Percentiles rank a stretch among this genome's conserved stretches.
phyloP scores from a whole-genome alignment of 2,329 filamentous ascomycete genomes.

The Juglanconis sp. region DNA sequence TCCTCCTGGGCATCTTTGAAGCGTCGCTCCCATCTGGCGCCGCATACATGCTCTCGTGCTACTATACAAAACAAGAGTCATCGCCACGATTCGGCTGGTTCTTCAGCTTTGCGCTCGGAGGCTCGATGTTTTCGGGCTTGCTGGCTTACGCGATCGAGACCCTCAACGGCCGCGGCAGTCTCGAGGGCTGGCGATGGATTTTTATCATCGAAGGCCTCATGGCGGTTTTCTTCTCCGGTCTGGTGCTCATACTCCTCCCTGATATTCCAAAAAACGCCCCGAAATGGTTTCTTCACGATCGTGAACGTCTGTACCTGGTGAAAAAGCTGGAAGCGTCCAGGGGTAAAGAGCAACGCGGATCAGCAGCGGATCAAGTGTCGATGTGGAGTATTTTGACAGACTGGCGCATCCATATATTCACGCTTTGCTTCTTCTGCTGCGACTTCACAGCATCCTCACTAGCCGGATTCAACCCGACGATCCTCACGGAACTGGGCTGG shows the following conservation, averaged over 20 bases:
- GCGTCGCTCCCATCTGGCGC: conserved; percentile 28
- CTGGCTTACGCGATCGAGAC: conserved; percentile 39
- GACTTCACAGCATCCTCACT: conserved; percentile 27
- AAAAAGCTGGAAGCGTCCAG: conserved; percentile 23
- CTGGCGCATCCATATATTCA: conserved; percentile 29
- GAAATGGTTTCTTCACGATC: conserved; percentile 25
- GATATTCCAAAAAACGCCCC: conserved; percentile 28
- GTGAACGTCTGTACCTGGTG: conserved; percentile 24
- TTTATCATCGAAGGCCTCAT: conserved; percentile 37
- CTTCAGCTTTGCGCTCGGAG: conserved; percentile 35
- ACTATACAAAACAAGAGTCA: conserved; percentile 27
- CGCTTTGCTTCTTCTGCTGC: conserved; percentile 29
- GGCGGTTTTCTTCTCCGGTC: conserved; percentile 21
- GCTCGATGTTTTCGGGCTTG: conserved; percentile 36
- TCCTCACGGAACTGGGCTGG: conserved; percentile 18
- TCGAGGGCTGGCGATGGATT: conserved; percentile 42
- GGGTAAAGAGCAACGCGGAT: conserved; percentile 24
- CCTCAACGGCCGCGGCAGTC: conserved; percentile 37
- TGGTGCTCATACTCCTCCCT: conserved; percentile 24
- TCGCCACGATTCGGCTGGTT: conserved; percentile 29
- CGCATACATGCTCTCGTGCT: conserved; percentile 28
- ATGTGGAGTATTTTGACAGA: conserved; percentile 26
- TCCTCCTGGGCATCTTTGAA: conserved; percentile 11
- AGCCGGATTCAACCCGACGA: conserved; percentile 20
- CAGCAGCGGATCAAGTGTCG: conserved; percentile 22